phyloP scores from a whole-genome alignment of 306 rosid genomes.

The Medicago ruthenica region DNA sequence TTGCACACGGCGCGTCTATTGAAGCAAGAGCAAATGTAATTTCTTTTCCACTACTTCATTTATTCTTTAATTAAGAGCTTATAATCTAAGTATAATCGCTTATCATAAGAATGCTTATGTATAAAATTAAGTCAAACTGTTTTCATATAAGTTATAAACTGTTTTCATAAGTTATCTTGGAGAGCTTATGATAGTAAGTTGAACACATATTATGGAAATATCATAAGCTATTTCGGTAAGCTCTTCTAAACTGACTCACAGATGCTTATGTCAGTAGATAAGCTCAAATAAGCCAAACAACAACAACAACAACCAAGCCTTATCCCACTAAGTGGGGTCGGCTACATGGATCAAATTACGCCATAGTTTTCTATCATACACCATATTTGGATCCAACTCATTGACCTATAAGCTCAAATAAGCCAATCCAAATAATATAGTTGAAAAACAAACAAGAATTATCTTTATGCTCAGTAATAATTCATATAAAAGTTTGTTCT shows the following conservation, averaged over 20 bases:
- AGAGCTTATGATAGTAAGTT: neutral
- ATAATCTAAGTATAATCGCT: neutral
- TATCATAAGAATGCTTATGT: neutral
- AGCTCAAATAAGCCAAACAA: neutral
- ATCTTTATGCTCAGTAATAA: constrained; percentile 32
- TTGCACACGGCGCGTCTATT: constrained; percentile 74
- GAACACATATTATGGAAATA: neutral
- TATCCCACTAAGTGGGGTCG: no score
- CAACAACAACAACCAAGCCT: no score
- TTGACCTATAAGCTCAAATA: no score
- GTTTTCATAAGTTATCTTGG: neutral
- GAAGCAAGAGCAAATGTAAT: constrained; percentile 95
- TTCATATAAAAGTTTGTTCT: constrained; percentile 38
- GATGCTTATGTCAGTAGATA: neutral
- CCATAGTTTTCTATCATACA: no score
- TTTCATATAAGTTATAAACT: neutral
- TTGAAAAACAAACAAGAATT: constrained; percentile 27
- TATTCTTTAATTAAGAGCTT: constrained; percentile 3
- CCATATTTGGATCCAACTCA: no score
- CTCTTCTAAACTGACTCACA: neutral
- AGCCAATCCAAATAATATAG: constrained; percentile 6
- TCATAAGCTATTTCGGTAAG: neutral
- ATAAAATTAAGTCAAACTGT: neutral
- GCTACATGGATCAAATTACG: no score
- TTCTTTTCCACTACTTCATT: constrained; percentile 41